Conservation (phyloP, 2,329 filamentous ascomycete species). For the Fusarium annulatum region DNA sequence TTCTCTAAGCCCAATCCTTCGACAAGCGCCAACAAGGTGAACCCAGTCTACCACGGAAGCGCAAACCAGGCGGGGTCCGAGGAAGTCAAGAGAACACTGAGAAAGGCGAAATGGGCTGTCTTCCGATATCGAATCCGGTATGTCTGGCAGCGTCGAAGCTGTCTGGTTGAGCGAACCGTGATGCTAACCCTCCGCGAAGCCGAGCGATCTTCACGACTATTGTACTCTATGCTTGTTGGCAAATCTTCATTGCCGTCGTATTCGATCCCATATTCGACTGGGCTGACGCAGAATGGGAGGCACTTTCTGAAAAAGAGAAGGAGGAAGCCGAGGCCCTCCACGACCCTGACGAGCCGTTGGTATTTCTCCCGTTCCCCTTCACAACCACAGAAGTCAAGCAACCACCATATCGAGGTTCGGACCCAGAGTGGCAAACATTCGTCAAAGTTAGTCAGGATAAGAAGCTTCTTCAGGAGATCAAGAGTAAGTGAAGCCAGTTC, state of each 20-base stretch:
- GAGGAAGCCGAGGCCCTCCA: constrained; percentile 54
- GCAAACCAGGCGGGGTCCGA: constrained; percentile 5
- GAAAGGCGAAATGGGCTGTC: constrained; percentile 26
- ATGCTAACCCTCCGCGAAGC: constrained; percentile 35
- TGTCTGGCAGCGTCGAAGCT: background rate
- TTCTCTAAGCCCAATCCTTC: constrained; percentile 41
- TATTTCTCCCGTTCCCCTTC: constrained; percentile 72
- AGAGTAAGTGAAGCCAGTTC: constrained; percentile 51
- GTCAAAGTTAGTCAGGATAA: constrained; percentile 66
- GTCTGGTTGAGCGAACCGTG: background rate
- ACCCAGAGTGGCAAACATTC: constrained; percentile 73
- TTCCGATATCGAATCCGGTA: constrained; percentile 48
- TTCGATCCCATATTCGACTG: constrained; percentile 58
- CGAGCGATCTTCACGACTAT: constrained; percentile 48
- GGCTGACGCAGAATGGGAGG: constrained; percentile 56
- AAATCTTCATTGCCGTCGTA: constrained; percentile 59
- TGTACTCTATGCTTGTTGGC: constrained; percentile 53
- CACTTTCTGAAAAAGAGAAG: constrained; percentile 57
- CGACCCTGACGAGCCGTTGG: constrained; percentile 56
- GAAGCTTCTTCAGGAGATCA: constrained; percentile 59
- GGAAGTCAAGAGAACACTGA: constrained; percentile 30
- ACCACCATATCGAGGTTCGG: constrained; percentile 63
- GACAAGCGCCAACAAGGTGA: background rate
- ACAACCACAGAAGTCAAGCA: constrained; percentile 62
- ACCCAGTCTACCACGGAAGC: background rate